phyloP scores from a whole-genome alignment of 176 grass and related monocot genomes.

The Poa pratensis region DNA sequence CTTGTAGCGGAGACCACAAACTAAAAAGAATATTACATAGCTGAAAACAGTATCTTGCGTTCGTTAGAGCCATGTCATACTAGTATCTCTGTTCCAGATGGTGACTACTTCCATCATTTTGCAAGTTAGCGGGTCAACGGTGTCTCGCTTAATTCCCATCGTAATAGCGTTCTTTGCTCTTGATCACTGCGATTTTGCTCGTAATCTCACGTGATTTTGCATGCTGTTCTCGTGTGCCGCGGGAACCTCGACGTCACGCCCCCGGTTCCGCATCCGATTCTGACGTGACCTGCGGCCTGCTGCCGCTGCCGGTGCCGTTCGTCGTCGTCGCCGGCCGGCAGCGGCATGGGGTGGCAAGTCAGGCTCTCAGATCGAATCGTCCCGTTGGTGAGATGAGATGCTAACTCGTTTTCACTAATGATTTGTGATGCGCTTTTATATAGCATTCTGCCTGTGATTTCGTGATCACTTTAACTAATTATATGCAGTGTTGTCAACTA shows the following conservation, averaged over 20 bases:
- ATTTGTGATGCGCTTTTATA: background rate
- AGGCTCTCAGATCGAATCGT: slow-evolving; percentile 13
- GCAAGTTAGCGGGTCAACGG: slow-evolving; percentile 38
- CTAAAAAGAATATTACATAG: background rate
- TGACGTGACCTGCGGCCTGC: slow-evolving; percentile 53
- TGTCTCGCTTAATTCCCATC: slow-evolving; percentile 37
- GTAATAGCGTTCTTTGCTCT: background rate
- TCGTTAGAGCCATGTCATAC: background rate
- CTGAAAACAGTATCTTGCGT: background rate
- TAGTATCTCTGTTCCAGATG: slow-evolving; percentile 35
- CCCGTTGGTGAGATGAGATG: slow-evolving; percentile 30
- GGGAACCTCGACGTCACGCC: slow-evolving; percentile 41
- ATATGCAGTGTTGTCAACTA: background rate
- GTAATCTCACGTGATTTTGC: slow-evolving; percentile 24
- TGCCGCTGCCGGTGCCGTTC: slow-evolving; percentile 30
- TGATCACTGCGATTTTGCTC: slow-evolving; percentile 29
- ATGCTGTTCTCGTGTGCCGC: background rate
- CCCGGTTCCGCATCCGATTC: slow-evolving; percentile 38
- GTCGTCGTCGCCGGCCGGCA: slow-evolving; percentile 4
- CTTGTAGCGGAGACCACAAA: slow-evolving; percentile 10
- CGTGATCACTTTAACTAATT: too few relatives aligned
- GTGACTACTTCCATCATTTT: slow-evolving; percentile 25
- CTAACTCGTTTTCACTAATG: slow-evolving; percentile 38
- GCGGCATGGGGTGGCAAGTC: slow-evolving; percentile 49
- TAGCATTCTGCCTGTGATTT: background rate